A percentile compares a stretch with the other conserved stretches of the same genome.
Conservation (phyloP, 2,329 filamentous ascomycete genomes). For the Lasiodiplodia theobromae region DNA sequence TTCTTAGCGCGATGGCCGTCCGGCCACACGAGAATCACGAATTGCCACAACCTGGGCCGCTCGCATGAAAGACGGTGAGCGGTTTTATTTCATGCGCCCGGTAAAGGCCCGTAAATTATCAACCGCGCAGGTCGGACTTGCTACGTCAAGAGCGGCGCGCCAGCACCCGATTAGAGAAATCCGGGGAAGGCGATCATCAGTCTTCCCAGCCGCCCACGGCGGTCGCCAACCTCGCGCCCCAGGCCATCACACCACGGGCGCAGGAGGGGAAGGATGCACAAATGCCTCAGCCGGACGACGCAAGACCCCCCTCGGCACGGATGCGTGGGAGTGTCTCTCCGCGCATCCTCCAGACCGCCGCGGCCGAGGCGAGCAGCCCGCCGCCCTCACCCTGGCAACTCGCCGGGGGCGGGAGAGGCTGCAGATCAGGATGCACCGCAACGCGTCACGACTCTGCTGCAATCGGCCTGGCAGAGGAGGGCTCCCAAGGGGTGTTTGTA, state of each 20-base stretch:
- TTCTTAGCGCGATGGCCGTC: constrained; percentile 15
- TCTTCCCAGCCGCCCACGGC: constrained; percentile 5
- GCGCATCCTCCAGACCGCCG: constrained; percentile 16
- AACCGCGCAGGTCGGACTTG: background rate
- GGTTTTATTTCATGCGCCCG: constrained; percentile 22
- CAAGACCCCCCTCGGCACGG: constrained; percentile 9
- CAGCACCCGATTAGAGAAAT: constrained; percentile 11
- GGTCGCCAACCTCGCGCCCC: constrained; percentile 1
- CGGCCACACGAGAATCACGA: constrained; percentile 27
- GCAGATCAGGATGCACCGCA: constrained; percentile 22
- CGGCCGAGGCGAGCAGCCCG: constrained; percentile 15
- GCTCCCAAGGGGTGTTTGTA: background rate
- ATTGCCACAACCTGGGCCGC: constrained; percentile 14
- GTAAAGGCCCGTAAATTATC: constrained; percentile 13
- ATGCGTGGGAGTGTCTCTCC: constrained; percentile 15
- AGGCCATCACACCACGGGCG: background rate
- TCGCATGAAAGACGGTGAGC: constrained; percentile 14
- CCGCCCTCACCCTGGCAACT: constrained; percentile 17
- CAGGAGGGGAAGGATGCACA: background rate
- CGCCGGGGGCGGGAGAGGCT: constrained; percentile 21
- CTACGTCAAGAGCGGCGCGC: constrained; percentile 8
- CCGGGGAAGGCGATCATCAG: constrained; percentile 25
- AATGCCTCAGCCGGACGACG: constrained; percentile 12
- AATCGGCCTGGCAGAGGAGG: background rate
- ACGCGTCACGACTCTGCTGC: constrained; percentile 2